phyloP scores from a whole-genome alignment of 73 alveolate genomes.

The Paramecium caudatum region DNA sequence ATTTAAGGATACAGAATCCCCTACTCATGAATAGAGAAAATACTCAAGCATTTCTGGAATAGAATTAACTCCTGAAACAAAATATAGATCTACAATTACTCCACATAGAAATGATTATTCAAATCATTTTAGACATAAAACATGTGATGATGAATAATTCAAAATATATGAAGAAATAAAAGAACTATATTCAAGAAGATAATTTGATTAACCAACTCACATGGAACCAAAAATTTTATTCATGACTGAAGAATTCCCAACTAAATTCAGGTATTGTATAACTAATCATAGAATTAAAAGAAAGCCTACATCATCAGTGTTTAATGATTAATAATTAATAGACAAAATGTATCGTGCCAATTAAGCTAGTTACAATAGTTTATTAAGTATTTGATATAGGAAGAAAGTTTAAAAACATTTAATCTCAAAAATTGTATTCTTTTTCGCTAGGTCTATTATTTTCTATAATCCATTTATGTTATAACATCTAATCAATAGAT shows the following conservation, averaged over 20 bases:
- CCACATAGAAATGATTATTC: background rate
- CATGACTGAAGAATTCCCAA: too few species aligned
- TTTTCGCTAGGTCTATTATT: background rate
- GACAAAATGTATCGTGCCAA: too few species aligned
- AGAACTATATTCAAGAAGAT: background rate
- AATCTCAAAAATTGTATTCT: constrained; percentile 24
- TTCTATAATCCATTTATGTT: constrained; percentile 69
- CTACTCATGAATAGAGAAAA: background rate
- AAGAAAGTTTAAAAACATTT: too few species aligned
- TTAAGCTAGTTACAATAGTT: too few species aligned
- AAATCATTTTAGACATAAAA: background rate
- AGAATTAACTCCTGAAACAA: background rate
- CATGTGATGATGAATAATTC: background rate
- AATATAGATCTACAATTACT: background rate
- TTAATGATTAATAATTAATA: too few species aligned
- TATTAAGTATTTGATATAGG: too few species aligned
- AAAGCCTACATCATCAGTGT: too few species aligned
- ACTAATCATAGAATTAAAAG: too few species aligned
- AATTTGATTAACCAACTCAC: background rate
- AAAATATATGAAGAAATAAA: background rate
- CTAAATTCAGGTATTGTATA: too few species aligned
- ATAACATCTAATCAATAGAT: constrained; percentile 48
- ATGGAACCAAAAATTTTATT: background rate
- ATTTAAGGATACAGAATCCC: background rate
- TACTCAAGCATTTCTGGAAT: background rate